phyloP scores from a whole-genome alignment of 2,329 filamentous ascomycete genomes.

The Graphilbum sp. region DNA sequence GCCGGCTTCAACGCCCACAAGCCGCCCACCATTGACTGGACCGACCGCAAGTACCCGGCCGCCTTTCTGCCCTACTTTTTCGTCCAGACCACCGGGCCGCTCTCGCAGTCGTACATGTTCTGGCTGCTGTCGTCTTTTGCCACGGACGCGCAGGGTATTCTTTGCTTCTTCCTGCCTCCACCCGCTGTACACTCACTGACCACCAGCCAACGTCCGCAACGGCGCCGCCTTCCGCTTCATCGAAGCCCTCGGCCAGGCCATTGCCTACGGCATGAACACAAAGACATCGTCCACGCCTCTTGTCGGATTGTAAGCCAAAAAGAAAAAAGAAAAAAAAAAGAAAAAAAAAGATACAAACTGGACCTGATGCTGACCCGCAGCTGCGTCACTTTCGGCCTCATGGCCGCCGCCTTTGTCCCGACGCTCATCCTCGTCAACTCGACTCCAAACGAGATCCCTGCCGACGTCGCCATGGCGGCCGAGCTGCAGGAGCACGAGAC shows the following conservation, averaged over 20 bases:
- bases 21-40: constrained; percentile 29
- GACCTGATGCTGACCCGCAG: neutral
- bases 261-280: constrained; percentile 3
- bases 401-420: neutral
- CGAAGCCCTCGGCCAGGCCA: constrained; percentile 3
- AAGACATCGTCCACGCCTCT: neutral
- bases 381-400: constrained; percentile 1
- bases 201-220: constrained; percentile 2
- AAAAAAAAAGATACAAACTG: too few species aligned
- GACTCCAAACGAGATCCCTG: neutral
- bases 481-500: too few species aligned
- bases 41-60: constrained; percentile 22
- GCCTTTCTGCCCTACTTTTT: constrained; percentile 32
- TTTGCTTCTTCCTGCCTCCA: neutral
- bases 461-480: neutral
- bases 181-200: neutral
- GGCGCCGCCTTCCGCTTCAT: constrained; percentile 2
- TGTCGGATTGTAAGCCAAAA: constrained; percentile 1
- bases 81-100: constrained; percentile 22
- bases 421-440: constrained; percentile 1
- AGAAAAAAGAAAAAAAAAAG: too few species aligned
- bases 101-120: constrained; percentile 28
- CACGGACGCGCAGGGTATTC: constrained; percentile 20
- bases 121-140: constrained; percentile 26
- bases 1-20: constrained; percentile 19